These are phyloP conservation scores for Dioscorea dumetorum DNA, from an alignment of 106 monocot genomes.

Conservation along the genomic window DNA sequence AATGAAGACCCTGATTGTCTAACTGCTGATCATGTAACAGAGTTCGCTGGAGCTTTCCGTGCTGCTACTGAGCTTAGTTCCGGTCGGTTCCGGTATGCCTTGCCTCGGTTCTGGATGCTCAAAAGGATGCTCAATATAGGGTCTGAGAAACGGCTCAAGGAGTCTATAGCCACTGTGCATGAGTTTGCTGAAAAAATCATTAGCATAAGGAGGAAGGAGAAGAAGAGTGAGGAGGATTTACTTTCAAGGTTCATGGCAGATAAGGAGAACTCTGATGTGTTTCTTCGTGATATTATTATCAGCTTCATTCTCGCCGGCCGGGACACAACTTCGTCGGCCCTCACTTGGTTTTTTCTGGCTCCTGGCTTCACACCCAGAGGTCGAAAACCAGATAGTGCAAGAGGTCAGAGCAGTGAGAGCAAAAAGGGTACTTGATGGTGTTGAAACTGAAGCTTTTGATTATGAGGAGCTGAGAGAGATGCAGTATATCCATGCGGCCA, in stretches of 20 bases:
- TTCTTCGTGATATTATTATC: slow-evolving; percentile 6
- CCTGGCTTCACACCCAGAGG: not conserved
- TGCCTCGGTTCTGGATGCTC: slow-evolving; percentile 16
- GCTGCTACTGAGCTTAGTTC: slow-evolving; percentile 18
- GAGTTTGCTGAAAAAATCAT: slow-evolving; percentile 24
- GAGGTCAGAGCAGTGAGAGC: not conserved
- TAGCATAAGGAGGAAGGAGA: slow-evolving; percentile 5
- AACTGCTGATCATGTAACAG: not conserved
- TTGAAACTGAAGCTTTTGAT: not conserved
- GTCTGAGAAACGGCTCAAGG: slow-evolving; percentile 3
- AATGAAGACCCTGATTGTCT: slow-evolving; percentile 16
- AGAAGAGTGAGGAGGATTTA: not conserved
- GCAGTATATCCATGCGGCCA: slow-evolving; percentile 12
- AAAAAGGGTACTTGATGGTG: not conserved
- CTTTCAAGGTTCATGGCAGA: slow-evolving; percentile 7
- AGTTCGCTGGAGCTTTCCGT: slow-evolving; percentile 15
- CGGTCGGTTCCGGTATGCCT: slow-evolving; percentile 28
- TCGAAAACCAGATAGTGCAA: not conserved
- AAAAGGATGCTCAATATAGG: no score
- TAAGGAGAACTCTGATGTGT: not conserved
- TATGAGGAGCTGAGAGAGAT: slow-evolving; percentile 11
- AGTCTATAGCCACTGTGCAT: slow-evolving; percentile 23
- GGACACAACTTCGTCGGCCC: slow-evolving; percentile 6
- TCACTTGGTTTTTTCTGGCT: slow-evolving; percentile 14
- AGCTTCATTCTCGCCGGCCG: slow-evolving; percentile 14